Percentiles rank a stretch among this genome's conserved stretches.
These are phyloP conservation scores for Cryphonectria naterciae DNA, from an alignment of 2,329 filamentous ascomycete species.

Conservation along the genomic window DNA sequence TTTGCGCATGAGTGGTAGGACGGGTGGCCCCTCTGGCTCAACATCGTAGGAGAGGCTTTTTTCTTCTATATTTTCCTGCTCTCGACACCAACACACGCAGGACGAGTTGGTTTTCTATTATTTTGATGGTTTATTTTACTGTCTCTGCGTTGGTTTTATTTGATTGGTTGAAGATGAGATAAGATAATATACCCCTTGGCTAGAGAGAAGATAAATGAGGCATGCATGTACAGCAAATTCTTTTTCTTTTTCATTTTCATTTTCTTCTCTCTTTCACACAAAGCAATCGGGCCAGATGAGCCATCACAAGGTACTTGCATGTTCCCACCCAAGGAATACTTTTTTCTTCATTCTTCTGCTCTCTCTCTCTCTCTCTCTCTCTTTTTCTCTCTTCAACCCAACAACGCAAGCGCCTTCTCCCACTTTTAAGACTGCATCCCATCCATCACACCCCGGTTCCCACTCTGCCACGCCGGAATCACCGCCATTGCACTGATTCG, in stretches of 20 bases:
- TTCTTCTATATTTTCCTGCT: neutral
- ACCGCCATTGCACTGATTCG: constrained; percentile 35
- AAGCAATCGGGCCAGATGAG: neutral
- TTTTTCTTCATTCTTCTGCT: no score
- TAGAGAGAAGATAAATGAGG: constrained; percentile 12
- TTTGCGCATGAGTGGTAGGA: constrained; percentile 45
- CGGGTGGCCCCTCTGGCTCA: constrained; percentile 33
- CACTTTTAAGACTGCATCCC: neutral
- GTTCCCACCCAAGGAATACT: neutral
- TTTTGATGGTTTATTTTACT: neutral
- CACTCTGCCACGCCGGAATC: constrained; percentile 34
- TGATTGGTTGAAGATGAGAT: constrained; percentile 22
- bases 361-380: neutral
- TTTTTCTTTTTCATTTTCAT: neutral
- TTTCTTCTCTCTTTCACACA: neutral
- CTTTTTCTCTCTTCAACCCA: neutral
- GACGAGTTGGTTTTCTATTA: neutral
- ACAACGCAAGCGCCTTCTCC: neutral
- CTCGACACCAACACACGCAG: neutral
- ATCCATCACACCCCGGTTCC: constrained; percentile 31
- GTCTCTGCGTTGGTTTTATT: constrained; percentile 14
- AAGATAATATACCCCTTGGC: constrained; percentile 26
- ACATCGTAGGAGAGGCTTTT: constrained; percentile 1
- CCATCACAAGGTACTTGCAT: no score
- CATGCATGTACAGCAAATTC: constrained; percentile 1